phyloP scores from a whole-genome alignment of 306 rosid species.

The Neltuma alba region DNA sequence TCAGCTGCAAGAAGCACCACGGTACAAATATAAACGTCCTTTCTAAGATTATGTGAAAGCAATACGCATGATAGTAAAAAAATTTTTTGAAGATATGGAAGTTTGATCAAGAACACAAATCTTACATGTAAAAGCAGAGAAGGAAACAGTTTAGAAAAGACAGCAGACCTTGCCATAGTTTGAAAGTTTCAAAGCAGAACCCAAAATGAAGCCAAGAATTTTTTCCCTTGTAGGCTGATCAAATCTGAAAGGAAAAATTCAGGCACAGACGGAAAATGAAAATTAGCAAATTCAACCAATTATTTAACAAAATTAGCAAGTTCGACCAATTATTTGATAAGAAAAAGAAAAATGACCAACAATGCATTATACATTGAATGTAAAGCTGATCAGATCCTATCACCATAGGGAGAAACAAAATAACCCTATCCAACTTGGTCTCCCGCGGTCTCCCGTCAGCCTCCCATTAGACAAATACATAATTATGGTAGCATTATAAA shows the following conservation, averaged over 20 bases:
- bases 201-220: slow-evolving; percentile 72
- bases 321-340: background rate
- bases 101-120: slow-evolving; percentile 5
- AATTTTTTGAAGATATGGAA: background rate
- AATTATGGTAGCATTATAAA: background rate
- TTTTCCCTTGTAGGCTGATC: slow-evolving; percentile 68
- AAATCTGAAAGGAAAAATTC: slow-evolving; percentile 58
- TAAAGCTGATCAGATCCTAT: background rate
- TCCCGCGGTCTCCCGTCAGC: no score
- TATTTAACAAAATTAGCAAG: background rate
- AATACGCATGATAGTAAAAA: background rate
- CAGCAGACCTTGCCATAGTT: slow-evolving; percentile 81
- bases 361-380: background rate
- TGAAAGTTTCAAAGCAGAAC: slow-evolving; percentile 64
- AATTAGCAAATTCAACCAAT: slow-evolving; percentile 4
- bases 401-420: background rate
- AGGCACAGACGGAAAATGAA: background rate
- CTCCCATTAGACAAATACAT: background rate
- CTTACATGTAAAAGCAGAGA: slow-evolving; percentile 10
- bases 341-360: background rate
- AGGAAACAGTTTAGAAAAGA: slow-evolving; percentile 15
- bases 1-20: slow-evolving; percentile 63
- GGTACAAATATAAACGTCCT: slow-evolving; percentile 9
- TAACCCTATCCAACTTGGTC: background rate
- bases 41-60: slow-evolving; percentile 4